phyloP scores from a whole-genome alignment of 2,329 filamentous ascomycete genomes.

The Penicillium sp. region DNA sequence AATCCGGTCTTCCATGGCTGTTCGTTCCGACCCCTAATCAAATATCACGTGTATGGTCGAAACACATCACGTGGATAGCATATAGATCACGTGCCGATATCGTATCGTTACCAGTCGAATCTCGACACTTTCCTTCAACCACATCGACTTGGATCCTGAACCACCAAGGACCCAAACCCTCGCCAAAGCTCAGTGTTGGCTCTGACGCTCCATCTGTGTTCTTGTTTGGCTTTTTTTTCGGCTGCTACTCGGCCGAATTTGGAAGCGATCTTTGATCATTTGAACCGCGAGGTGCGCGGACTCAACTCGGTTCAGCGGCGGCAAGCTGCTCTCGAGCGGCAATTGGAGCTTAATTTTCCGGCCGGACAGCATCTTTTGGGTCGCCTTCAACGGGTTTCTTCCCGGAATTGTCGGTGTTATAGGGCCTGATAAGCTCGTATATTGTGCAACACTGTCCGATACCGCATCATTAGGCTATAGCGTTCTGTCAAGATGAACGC shows the following conservation, averaged over 20 bases:
- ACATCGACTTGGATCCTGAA: constrained; percentile 1
- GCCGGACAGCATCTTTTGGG: neutral
- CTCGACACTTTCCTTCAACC: constrained; percentile 4
- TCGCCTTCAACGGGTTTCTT: neutral
- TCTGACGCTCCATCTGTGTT: too few relatives aligned
- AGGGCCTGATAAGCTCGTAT: too few relatives aligned
- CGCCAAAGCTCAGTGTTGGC: neutral
- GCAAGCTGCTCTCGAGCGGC: neutral
- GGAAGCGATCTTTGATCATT: neutral
- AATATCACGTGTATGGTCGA: neutral
- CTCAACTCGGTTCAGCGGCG: neutral
- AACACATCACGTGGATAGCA: neutral
- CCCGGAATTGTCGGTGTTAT: too few relatives aligned
- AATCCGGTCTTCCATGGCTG: too few relatives aligned
- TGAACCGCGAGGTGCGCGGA: neutral
- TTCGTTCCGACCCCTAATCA: too few relatives aligned
- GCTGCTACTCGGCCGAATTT: neutral
- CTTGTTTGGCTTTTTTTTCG: too few relatives aligned
- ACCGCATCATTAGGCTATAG: neutral
- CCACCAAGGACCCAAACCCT: neutral
- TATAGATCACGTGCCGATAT: neutral
- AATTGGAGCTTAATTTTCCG: neutral
- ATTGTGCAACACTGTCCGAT: too few relatives aligned
- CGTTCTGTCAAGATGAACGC: constrained; percentile 48
- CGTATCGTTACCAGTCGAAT: neutral